phyloP scores from a whole-genome alignment of 306 rosid species.

The Oxytropis ochrocephala region DNA sequence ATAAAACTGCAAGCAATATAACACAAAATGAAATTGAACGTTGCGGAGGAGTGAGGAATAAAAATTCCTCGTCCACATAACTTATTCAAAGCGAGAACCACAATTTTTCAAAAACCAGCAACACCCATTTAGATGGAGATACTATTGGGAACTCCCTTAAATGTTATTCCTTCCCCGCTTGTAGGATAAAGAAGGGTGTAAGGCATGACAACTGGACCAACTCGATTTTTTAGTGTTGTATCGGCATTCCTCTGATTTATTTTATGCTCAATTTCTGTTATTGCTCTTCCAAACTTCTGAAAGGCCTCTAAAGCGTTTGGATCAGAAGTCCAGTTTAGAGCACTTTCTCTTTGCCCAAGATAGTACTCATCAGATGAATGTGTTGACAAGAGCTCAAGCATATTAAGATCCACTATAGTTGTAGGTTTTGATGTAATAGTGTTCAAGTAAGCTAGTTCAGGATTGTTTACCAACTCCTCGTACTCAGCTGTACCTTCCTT shows the following conservation, averaged over 20 bases:
- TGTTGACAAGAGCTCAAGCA: background rate
- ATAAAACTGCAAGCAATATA: no score
- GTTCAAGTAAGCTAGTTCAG: background rate
- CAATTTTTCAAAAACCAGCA: background rate
- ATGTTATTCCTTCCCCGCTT: conserved; percentile 47
- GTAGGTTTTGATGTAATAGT: background rate
- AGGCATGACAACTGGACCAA: conserved; percentile 40
- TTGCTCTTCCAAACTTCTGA: conserved; percentile 22
- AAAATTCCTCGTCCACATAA: background rate
- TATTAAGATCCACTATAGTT: background rate
- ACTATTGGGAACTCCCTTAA: conserved; percentile 30
- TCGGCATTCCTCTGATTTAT: background rate
- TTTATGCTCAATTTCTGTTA: conserved; percentile 24
- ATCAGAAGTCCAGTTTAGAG: background rate
- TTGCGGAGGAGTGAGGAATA: background rate
- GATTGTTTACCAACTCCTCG: background rate
- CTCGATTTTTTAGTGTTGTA: conserved; percentile 23
- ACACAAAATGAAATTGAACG: background rate
- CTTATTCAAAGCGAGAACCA: background rate
- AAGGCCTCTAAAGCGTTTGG: background rate
- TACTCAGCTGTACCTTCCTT: background rate
- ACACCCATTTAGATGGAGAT: conserved; percentile 8
- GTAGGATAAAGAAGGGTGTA: conserved; percentile 57
- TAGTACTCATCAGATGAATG: background rate
- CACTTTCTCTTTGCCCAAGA: background rate